These are phyloP conservation scores for Melastoma malabathricum DNA, from an alignment of 345 rosid genomes.

Conservation along the genomic window DNA sequence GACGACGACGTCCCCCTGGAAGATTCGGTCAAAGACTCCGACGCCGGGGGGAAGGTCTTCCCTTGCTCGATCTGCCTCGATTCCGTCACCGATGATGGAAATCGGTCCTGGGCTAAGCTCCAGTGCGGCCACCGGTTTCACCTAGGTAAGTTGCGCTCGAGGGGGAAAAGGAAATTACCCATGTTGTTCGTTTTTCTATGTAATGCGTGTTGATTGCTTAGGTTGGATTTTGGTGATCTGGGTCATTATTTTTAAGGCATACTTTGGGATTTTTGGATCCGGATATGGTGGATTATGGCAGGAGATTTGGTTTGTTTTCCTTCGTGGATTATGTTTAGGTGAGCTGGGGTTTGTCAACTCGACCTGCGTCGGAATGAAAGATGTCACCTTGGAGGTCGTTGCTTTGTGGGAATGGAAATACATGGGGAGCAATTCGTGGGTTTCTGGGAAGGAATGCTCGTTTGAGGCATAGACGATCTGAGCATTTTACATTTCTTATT, in stretches of 20 bases:
- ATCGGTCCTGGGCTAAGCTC: slow-evolving; percentile 97
- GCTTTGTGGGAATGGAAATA: too few relatives aligned
- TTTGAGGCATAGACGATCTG: too few relatives aligned
- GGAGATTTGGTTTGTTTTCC: too few relatives aligned
- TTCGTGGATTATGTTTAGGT: too few relatives aligned
- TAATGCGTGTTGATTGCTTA: background rate
- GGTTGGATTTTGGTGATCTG: background rate
- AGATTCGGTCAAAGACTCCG: slow-evolving; percentile 28
- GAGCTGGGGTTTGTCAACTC: too few relatives aligned
- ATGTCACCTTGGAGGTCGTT: too few relatives aligned
- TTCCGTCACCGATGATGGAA: slow-evolving; percentile 50
- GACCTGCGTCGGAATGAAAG: too few relatives aligned
- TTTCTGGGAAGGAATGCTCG: too few relatives aligned
- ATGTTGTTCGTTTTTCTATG: background rate
- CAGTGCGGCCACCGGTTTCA: slow-evolving; percentile 94
- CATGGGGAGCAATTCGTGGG: too few relatives aligned
- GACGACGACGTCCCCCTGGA: slow-evolving; percentile 12
- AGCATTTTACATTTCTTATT: too few relatives aligned
- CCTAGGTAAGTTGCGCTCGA: slow-evolving; percentile 40
- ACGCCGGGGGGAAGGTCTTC: slow-evolving; percentile 36
- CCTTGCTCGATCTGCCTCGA: slow-evolving; percentile 98
- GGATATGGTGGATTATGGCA: too few relatives aligned
- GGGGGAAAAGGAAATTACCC: background rate
- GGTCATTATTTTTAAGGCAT: background rate
- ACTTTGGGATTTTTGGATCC: background rate